Evolutionary conservation across 495 filamentous ascomycete genomes (phyloP).

Genomic region (Pseudotulostoma volvatum): DNA sequence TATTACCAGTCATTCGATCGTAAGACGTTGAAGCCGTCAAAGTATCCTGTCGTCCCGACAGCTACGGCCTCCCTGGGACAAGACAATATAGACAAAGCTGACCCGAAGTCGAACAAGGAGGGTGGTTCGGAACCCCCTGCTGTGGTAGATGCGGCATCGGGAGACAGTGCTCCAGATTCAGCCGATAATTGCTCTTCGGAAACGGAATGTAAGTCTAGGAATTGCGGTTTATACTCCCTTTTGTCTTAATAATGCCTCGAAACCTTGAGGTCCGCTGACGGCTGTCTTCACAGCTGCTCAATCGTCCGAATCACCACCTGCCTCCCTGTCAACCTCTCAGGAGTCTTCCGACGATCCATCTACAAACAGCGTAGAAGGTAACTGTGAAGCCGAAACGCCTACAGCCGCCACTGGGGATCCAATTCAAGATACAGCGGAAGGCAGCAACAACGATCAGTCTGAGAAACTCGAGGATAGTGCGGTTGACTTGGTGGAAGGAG

Average conservation of each 20-base stretch:
- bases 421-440: constrained; percentile 1
- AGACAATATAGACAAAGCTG: constrained; percentile 3
- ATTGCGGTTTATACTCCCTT: too few relatives aligned
- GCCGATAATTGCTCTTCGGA: constrained; percentile 2
- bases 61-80: constrained; percentile 1
- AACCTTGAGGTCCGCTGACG: too few relatives aligned
- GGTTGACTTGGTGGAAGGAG: not conserved
- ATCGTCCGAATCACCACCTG: too few relatives aligned
- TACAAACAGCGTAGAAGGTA: too few relatives aligned
- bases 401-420: too few relatives aligned
- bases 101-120: constrained; percentile 4
- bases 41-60: constrained; percentile 17
- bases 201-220: constrained; percentile 1
- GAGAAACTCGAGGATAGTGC: constrained; percentile 1
- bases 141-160: constrained; percentile 8
- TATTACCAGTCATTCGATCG: constrained; percentile 29
- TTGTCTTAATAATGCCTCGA: too few relatives aligned
- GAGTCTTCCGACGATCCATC: too few relatives aligned
- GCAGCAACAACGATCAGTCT: not conserved
- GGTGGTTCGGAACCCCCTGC: too few relatives aligned
- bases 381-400: too few relatives aligned
- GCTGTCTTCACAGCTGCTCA: too few relatives aligned
- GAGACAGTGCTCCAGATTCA: constrained; percentile 2
- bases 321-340: too few relatives aligned
- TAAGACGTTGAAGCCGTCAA: constrained; percentile 18